Evolutionary conservation across 1,284 basidiomycete species (phyloP).

Genomic region (Cutaneotrichosporon cyanovorans): DNA sequence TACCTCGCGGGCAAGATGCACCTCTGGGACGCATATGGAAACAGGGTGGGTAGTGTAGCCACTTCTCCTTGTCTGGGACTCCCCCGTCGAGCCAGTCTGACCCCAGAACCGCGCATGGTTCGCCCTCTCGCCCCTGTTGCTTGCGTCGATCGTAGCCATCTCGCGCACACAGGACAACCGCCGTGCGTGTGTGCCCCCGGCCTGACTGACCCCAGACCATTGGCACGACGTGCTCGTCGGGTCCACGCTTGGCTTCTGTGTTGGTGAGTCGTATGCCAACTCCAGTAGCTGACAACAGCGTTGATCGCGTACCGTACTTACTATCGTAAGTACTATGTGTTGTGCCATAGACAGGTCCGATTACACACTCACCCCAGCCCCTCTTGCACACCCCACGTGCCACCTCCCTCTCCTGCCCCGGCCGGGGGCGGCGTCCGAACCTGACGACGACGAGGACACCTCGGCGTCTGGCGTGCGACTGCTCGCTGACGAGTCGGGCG

Average conservation of each 20-base stretch:
- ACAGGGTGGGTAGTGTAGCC: slow-evolving; percentile 59
- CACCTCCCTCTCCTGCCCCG: slow-evolving; percentile 70
- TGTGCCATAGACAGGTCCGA: slow-evolving; percentile 49
- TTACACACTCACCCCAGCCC: slow-evolving; percentile 34
- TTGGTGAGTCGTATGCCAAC: slow-evolving; percentile 63
- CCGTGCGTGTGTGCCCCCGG: slow-evolving; percentile 48
- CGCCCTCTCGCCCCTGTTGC: slow-evolving; percentile 65
- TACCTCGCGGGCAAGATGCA: slow-evolving; percentile 89
- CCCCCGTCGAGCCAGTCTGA: not conserved
- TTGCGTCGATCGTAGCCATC: slow-evolving; percentile 77
- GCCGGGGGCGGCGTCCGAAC: slow-evolving; percentile 16
- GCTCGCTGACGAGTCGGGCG: slow-evolving; percentile 23
- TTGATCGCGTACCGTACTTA: slow-evolving; percentile 69
- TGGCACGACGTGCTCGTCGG: slow-evolving; percentile 85
- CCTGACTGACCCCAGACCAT: slow-evolving; percentile 54
- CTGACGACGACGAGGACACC: slow-evolving; percentile 19
- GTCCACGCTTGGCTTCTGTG: slow-evolving; percentile 60
- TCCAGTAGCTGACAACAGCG: slow-evolving; percentile 38
- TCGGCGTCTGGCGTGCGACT: slow-evolving; percentile 23
- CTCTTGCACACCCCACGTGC: slow-evolving; percentile 45
- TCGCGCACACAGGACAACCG: slow-evolving; percentile 85
- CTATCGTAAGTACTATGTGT: slow-evolving; percentile 41
- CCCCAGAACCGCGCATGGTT: slow-evolving; percentile 75
- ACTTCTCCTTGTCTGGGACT: not conserved
- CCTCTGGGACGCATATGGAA: slow-evolving; percentile 72